Base-by-base conservation (phyloP, 2,329 filamentous ascomycete species). In the Cladosporium sp. region DNA sequence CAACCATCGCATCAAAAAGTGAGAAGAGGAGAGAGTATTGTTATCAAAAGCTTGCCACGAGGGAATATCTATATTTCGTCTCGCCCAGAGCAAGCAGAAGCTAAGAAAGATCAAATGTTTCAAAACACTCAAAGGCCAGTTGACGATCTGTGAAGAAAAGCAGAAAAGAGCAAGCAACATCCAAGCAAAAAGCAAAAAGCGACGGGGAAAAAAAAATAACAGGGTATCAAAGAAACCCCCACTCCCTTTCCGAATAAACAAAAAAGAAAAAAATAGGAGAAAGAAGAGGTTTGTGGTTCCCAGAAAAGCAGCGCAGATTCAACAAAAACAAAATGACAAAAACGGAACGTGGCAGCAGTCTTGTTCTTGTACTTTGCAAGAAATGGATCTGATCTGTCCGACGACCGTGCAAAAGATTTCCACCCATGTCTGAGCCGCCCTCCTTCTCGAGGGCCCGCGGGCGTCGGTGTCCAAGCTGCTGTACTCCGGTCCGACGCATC, bases 221-320 rank as follows among this genome's bases (percentile, higher is more conserved):
- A 41, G 48, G 48, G 48, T 50, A 50, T 50, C 48, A 43, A 50
- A 50, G 41, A 43, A 50, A 43, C 48, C 48, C 41, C 41, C 40
- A 43, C 48, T 43, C 48, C 40, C 14, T 50, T 43, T 33, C 18
- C 48, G 22, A 28, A 22, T 28, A 42, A 22, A 13, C 31, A 18
- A 32, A 43, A 32, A 49, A n/a, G 13, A 40, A 37, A 18, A 18
- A 18, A 18, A 18, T 18, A 18, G 16, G 40, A 43, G 18, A 7
- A 41, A n/a, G 41, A 49, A 41, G 22, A 40, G 22, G 22, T 28
- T 28, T 28, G 22, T 28, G 22, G 10, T 38, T 14, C 35, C 35
- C 35, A 38, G 35, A 5, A 28, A 28, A 28, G 7, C 22, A 28
- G 22, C 22, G 22, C 22, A 38, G 35, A 14, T 38, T 11, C 10